Conservation (phyloP, 805 yeast genomes). For the Saccharomycopsis sp. region DNA sequence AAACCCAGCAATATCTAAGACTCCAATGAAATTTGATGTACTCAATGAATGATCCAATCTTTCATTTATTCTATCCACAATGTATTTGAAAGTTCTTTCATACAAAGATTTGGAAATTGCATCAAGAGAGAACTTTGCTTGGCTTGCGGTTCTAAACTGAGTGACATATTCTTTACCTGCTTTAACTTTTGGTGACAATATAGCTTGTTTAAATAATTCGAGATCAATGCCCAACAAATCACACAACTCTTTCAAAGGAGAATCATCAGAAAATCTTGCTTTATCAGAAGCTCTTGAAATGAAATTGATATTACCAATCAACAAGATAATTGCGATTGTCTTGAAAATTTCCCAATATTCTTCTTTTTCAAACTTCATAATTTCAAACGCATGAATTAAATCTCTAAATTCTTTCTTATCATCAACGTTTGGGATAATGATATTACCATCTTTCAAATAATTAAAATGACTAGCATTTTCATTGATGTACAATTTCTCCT, state of each 20-base stretch:
- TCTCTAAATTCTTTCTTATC: constrained; percentile 62
- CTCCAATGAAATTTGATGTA: constrained; percentile 72
- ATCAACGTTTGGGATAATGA: constrained; percentile 63
- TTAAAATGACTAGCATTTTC: constrained; percentile 35
- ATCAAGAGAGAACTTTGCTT: constrained; percentile 75
- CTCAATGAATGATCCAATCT: constrained; percentile 45
- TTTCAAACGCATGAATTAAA: constrained; percentile 59
- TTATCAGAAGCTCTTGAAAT: constrained; percentile 63
- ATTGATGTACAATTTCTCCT: constrained; percentile 41
- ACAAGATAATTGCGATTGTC: constrained; percentile 68
- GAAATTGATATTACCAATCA: constrained; percentile 79
- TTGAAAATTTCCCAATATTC: constrained; percentile 57
- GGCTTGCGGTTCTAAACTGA: constrained; percentile 71
- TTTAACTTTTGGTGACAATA: constrained; percentile 75
- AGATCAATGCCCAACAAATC: constrained; percentile 57
- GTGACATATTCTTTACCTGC: constrained; percentile 86
- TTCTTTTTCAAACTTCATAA: constrained; percentile 57
- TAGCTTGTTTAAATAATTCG: constrained; percentile 47
- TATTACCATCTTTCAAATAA: constrained; percentile 52
- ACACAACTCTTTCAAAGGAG: constrained; percentile 46
- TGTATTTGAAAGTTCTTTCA: constrained; percentile 71
- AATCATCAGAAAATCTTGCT: constrained; percentile 54
- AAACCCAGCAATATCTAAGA: constrained; percentile 93
- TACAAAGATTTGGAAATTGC: constrained; percentile 84
- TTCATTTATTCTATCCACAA: constrained; percentile 69